Base-by-base conservation (phyloP, 1,284 basidiomycete genomes). In the Mycena citricolor region DNA sequence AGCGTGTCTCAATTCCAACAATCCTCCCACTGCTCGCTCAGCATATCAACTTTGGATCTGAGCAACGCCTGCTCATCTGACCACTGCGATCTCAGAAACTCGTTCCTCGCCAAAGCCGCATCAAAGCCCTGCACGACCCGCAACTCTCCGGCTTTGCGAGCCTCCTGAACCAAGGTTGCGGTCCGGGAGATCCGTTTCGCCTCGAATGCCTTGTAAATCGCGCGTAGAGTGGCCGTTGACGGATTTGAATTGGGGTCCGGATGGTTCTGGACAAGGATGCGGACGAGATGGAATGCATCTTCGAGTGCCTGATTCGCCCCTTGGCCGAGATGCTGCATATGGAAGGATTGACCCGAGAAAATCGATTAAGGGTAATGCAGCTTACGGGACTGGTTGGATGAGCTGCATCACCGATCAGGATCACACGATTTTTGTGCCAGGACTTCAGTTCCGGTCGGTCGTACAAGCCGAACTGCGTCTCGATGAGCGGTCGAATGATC, bases 231-330 rank as follows among this genome's bases (percentile, higher is more conserved):
- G 8, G 52, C 54, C 3, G 63, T 65, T 5, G 65, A 58, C 1
- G 62, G 68, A 5, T 42, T 44, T 3, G 26, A 17, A 13, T 28
- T 31, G 2, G 56, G 54, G 6, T 56, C 47, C 0, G 66, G 59
- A 46, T 70, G 67, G 54, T 69, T 52, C 37, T 64, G 54, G 17
- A 52, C 39, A 5, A 75, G 61, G 5, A 68, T 59, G 3, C 61
- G 61, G 11, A 65, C 58, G 16, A 76, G 60, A 44, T 66, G 63
- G 41, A 67, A 69, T 32, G 69, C 56, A 52, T 75, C 73, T 47
- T 74, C 71, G 44, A 73, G 66, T 1, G 72, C 68, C 52, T 73
- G 72, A 51, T 74, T 75, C 5, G 73, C 71, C 19, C 72, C 73
- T 58, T 75, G 73, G 2, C 73, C 72, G 14, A 76, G 64, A 52